Evolutionary conservation across 2,329 filamentous ascomycete genomes (phyloP).

Genomic region (Ophiostoma sp.): DNA sequence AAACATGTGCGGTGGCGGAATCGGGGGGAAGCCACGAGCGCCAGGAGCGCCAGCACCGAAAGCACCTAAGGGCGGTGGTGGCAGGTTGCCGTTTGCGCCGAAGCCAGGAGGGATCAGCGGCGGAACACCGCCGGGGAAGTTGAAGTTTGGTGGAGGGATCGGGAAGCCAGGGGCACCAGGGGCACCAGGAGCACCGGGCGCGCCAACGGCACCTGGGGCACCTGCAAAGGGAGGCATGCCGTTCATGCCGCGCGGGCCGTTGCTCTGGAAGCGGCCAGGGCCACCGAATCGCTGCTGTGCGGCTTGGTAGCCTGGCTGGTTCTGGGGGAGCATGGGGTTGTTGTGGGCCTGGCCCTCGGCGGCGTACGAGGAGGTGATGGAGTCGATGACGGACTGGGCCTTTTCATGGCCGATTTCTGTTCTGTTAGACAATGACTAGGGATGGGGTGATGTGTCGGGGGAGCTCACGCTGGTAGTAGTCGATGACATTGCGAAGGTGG

Average conservation of each 20-base stretch:
- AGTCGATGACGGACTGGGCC: conserved; percentile 96
- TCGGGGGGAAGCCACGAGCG: conserved; percentile 6
- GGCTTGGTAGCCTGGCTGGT: conserved; percentile 51
- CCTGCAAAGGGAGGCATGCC: conserved; percentile 38
- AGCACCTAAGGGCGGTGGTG: neutral
- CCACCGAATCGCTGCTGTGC: conserved; percentile 17
- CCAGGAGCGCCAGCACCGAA: neutral
- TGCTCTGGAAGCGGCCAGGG: conserved; percentile 20
- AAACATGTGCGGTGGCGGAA: conserved; percentile 7
- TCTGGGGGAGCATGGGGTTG: conserved; percentile 75
- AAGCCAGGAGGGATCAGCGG: conserved; percentile 28
- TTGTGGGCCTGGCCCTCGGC: conserved; percentile 78
- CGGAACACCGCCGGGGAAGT: conserved; percentile 33
- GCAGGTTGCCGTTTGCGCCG: conserved; percentile 4
- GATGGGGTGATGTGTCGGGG: neutral
- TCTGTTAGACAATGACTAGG: conserved; percentile 16
- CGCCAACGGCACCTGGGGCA: conserved; percentile 42
- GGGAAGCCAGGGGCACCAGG: conserved; percentile 38
- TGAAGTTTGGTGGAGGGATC: conserved; percentile 39
- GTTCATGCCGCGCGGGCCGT: conserved; percentile 5
- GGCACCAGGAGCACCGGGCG: conserved; percentile 45
- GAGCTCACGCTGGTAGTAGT: conserved; percentile 86
- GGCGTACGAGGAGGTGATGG: conserved; percentile 91
- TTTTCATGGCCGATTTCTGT: conserved; percentile 96
- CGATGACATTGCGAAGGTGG: conserved; percentile 93